Base-by-base conservation (phyloP, 2,329 filamentous ascomycete genomes). In the Colletotrichum spinosum region DNA sequence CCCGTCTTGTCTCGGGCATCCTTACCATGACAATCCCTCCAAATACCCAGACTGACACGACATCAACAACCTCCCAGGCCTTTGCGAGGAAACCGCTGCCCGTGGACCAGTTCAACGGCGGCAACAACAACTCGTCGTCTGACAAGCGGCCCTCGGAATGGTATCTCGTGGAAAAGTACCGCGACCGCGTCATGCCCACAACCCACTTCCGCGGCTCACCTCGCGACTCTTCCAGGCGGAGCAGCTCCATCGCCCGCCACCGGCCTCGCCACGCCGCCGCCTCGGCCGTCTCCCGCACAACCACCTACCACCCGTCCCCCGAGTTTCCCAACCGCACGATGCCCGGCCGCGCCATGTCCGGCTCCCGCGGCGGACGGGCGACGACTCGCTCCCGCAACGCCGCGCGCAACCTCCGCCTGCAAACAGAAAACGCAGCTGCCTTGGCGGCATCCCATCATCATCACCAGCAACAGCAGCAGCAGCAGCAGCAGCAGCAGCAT, bases 101-200 rank as follows among this genome's bases (percentile, higher is more conserved):
- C 15, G 87, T 75, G 81, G 82, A 39, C 74, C 83, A 53, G 69
- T 80, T 62, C 69, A 72, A 72, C 10, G 75, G 73, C 33, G n/a
- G 62, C 53, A 60, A 69, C 15, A 70, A 77, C 8, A 78, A 82
- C 52, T 80, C 54, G 13, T 84, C 58, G 17, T 41, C 48, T 39
- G 56, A 38, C 8, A 56, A 50, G 41, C 70, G 91, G 74, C 86
- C 87, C 2, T 89, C 86, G 53, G 87, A 91, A 76, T 98, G 95
- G 95, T 86, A 89, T 48, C 81, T 98, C 34, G 89, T 90, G 41
- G 81, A 88, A 1, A 88, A 90, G 76, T 92, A 93, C 0, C 79
- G 79, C 17, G 80, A 90, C 33, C 92, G 92, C 34, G 92, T 97
- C 54, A 88, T 94, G 77, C 95, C 93, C 64, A 98, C 95, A 1